A percentile compares a stretch with the other conserved stretches of the same genome.
These are phyloP conservation scores for Tricholoma furcatifolium DNA, from an alignment of 768 basidiomycete genomes.

Conservation along the genomic window DNA sequence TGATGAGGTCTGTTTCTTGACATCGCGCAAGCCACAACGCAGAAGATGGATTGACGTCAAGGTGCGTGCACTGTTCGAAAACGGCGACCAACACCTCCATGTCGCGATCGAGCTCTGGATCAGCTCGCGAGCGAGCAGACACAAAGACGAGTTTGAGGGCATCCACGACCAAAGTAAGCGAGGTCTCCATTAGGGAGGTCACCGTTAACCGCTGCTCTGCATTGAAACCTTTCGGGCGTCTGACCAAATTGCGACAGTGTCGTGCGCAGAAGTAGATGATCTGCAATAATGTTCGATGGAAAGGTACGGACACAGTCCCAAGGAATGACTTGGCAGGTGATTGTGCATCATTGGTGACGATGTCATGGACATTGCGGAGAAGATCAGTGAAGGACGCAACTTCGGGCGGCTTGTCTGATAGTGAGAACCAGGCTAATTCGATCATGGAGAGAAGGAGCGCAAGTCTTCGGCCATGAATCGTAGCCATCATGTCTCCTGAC, in stretches of 20 bases:
- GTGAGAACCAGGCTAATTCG: constrained; percentile 78
- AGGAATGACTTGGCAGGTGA: constrained; percentile 74
- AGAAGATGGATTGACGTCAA: constrained; percentile 67
- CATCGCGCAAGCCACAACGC: constrained; percentile 77
- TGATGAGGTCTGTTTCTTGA: constrained; percentile 79
- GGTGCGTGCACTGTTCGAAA: constrained; percentile 77
- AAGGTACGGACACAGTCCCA: constrained; percentile 57
- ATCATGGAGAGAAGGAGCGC: constrained; percentile 71
- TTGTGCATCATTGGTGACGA: constrained; percentile 74
- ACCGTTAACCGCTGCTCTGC: constrained; percentile 64
- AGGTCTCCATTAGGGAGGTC: constrained; percentile 57
- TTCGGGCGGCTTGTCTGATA: constrained; percentile 51
- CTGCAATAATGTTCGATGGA: constrained; percentile 80
- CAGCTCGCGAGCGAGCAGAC: constrained; percentile 52
- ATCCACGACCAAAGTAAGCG: constrained; percentile 66
- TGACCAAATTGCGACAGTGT: constrained; percentile 53
- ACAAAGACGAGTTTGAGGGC: constrained; percentile 65
- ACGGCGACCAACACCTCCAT: constrained; percentile 79
- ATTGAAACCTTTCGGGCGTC: constrained; percentile 47
- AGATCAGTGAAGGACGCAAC: constrained; percentile 61
- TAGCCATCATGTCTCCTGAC: constrained; percentile 81
- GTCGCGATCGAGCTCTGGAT: constrained; percentile 73
- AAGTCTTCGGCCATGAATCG: constrained; percentile 75
- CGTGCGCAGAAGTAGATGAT: constrained; percentile 76
- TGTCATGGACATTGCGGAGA: constrained; percentile 55